phyloP scores from a whole-genome alignment of 768 basidiomycete genomes.

The Tylopilus vinaceipallidus region DNA sequence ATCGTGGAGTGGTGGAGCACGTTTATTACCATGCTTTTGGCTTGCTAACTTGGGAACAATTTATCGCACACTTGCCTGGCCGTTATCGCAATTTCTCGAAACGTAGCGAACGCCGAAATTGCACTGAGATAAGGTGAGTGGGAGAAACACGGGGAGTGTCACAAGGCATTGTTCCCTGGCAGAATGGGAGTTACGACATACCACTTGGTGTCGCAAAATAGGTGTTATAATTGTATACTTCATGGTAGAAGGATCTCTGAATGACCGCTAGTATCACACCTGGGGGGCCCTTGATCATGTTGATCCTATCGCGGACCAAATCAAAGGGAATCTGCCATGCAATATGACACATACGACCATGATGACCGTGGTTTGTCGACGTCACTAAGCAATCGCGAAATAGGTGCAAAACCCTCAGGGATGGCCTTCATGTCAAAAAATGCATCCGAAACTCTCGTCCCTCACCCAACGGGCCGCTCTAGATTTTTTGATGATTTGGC shows the following conservation, averaged over 20 bases:
- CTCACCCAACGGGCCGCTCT: too few relatives aligned
- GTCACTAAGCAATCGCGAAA: neutral
- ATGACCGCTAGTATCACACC: too few relatives aligned
- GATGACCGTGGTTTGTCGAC: neutral
- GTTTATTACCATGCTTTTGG: neutral
- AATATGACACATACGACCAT: slow-evolving; percentile 62
- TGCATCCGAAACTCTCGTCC: slow-evolving; percentile 46
- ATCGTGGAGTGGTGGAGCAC: slow-evolving; percentile 5
- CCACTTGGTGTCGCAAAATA: neutral
- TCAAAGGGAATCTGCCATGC: slow-evolving; percentile 57
- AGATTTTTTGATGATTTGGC: too few relatives aligned
- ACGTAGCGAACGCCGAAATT: neutral
- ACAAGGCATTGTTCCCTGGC: neutral
- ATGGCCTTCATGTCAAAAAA: slow-evolving; percentile 59
- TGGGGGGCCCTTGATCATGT: too few relatives aligned
- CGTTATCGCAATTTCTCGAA: neutral
- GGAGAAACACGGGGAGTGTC: neutral
- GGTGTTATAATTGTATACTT: too few relatives aligned
- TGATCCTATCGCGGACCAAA: too few relatives aligned
- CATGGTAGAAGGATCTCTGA: too few relatives aligned
- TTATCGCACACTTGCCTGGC: neutral
- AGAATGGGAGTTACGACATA: neutral
- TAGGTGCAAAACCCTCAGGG: too few relatives aligned
- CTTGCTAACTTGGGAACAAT: neutral
- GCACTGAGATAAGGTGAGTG: neutral